A percentile compares a stretch with the other conserved stretches of the same genome.
These are phyloP conservation scores for Endocladia muricata DNA, from an alignment of 31 red algal species.

Conservation along the genomic window DNA sequence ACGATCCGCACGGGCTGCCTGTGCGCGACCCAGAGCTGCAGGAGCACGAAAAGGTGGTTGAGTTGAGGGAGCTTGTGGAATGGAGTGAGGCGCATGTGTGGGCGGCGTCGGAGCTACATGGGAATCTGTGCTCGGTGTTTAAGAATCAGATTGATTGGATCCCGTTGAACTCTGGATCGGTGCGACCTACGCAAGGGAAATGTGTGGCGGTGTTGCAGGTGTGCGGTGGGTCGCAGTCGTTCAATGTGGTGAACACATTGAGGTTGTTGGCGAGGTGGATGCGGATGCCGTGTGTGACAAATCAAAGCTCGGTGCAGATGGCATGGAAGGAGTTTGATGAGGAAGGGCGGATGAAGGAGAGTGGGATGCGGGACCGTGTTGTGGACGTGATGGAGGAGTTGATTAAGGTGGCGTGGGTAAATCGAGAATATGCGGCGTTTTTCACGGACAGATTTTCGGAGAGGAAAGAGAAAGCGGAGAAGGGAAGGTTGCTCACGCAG, in stretches of 20 bases:
- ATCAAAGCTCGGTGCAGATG: conserved; percentile 74
- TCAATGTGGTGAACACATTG: conserved; percentile 82
- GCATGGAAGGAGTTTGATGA: conserved; percentile 91
- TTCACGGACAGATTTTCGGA: conserved; percentile 79
- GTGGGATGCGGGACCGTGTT: conserved; percentile 65
- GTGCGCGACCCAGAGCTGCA: conserved; percentile 62
- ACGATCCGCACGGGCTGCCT: conserved; percentile 61
- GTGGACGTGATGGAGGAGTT: conserved; percentile 89
- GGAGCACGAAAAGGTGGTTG: conserved; percentile 75
- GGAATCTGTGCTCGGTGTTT: conserved; percentile 64
- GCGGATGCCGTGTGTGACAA: conserved; percentile 74
- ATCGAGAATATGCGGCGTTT: conserved; percentile 44
- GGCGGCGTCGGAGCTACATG: conserved; percentile 72
- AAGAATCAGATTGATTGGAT: conserved; percentile 93
- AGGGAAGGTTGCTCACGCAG: conserved; percentile 78
- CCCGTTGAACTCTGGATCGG: conserved; percentile 64
- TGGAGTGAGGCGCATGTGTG: conserved; percentile 88
- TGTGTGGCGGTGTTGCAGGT: conserved; percentile 74
- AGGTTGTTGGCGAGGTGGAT: conserved; percentile 83
- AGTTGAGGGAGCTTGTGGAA: conserved; percentile 61
- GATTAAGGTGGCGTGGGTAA: conserved; percentile 56
- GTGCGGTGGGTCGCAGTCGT: conserved; percentile 66
- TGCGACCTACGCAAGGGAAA: conserved; percentile 83
- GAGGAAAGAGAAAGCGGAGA: conserved; percentile 75
- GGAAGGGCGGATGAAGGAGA: conserved; percentile 72